Percentiles rank a stretch among this genome's conserved stretches.
Evolutionary conservation across 2,329 filamentous ascomycete species (phyloP).

Genomic region (Leptographium lundbergii): DNA sequence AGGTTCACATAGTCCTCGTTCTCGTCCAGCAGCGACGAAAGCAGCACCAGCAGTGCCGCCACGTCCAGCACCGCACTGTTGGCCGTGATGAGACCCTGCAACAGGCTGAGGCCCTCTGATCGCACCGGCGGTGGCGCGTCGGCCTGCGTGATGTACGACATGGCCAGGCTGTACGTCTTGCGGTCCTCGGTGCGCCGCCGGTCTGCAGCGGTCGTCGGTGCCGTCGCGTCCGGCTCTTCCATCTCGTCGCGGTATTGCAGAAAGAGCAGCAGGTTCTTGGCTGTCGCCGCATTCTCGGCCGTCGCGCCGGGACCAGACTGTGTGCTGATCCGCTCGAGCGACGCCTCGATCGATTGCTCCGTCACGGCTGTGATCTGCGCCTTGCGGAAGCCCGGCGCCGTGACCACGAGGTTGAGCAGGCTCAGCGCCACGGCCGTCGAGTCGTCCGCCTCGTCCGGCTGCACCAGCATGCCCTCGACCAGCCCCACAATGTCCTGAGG

Average conservation of each 20-base stretch:
- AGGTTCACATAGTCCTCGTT: conserved; percentile 61
- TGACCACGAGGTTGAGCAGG: conserved; percentile 47
- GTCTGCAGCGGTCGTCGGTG: conserved; percentile 21
- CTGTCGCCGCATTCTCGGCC: conserved; percentile 32
- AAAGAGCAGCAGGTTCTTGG: conserved; percentile 41
- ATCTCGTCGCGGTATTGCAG: conserved; percentile 43
- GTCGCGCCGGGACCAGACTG: conserved; percentile 12
- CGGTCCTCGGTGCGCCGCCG: conserved; percentile 44
- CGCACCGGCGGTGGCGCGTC: conserved; percentile 56
- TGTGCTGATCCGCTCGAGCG: conserved; percentile 31
- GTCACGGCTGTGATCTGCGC: conserved; percentile 28
- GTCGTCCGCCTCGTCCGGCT: conserved; percentile 30
- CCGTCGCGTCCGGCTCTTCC: conserved; percentile 24
- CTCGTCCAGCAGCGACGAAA: conserved; percentile 52
- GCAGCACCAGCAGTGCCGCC: conserved; percentile 48
- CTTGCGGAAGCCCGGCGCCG: conserved; percentile 41
- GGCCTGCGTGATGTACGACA: conserved; percentile 48
- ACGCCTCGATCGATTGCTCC: conserved; percentile 33
- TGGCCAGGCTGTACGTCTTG: conserved; percentile 47
- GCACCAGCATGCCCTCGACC: conserved; percentile 44
- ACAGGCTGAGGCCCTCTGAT: conserved; percentile 49
- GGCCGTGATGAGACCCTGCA: conserved; percentile 42
- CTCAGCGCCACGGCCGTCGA: conserved; percentile 42
- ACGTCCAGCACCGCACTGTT: conserved; percentile 51
- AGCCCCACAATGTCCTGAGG: conserved; percentile 54